A percentile compares a stretch with the other conserved stretches of the same genome.
Conservation (phyloP, 257 asterid genomes). For the Solanum ossicruentum region DNA sequence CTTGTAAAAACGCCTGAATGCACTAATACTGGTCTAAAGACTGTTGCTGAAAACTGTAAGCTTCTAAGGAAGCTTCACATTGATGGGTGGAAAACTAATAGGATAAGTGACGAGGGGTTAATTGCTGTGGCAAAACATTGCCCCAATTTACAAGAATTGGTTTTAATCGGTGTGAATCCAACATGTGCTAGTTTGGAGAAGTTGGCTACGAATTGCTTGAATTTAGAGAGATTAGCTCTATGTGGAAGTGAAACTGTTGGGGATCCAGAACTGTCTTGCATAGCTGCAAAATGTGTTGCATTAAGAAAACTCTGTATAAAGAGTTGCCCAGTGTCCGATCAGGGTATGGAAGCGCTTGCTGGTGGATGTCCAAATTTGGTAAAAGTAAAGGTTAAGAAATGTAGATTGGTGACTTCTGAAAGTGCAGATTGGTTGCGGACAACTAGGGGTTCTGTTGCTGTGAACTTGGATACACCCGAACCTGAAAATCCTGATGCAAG, state of each 20-base stretch:
- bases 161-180: constrained; percentile 77
- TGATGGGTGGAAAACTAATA: constrained; percentile 87
- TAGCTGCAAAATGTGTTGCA: constrained; percentile 64
- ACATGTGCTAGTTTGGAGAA: constrained; percentile 46
- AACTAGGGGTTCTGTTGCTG: constrained; percentile 43
- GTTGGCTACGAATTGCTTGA: constrained; percentile 49
- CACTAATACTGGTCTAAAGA: constrained; percentile 45
- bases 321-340: constrained; percentile 78
- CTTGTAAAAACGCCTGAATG: constrained; percentile 82
- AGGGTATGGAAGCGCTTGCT: constrained; percentile 77
- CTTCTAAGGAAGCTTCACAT: constrained; percentile 61
- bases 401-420: constrained; percentile 68
- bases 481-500: constrained; percentile 39
- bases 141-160: constrained; percentile 62
- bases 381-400: constrained; percentile 88
- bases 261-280: constrained; percentile 64
- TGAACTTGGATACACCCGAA: constrained; percentile 56
- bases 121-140: constrained; percentile 65
- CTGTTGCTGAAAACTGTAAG: constrained; percentile 59
- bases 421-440: constrained; percentile 83
- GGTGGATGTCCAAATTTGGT: constrained; percentile 88
- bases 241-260: constrained; percentile 88
- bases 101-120: constrained; percentile 70
- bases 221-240: constrained; percentile 73
- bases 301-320: constrained; percentile 80